phyloP scores from a whole-genome alignment of 768 basidiomycete genomes.

The Thelephora ganbajun region DNA sequence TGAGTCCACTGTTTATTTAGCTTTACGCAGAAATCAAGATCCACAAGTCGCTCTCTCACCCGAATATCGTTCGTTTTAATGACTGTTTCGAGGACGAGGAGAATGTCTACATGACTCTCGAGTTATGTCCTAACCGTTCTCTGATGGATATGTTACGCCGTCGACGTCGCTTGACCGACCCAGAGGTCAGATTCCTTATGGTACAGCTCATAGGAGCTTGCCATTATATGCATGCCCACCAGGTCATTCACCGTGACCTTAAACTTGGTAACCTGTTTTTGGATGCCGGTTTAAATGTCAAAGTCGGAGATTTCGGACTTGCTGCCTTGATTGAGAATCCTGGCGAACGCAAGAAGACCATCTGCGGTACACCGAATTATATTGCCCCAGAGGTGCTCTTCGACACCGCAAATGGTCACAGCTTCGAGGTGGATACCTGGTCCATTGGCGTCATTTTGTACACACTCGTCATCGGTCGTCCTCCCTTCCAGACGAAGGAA shows the following conservation, averaged over 20 bases:
- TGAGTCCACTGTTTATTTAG: constrained; percentile 30
- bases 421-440: constrained; percentile 98
- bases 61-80: constrained; percentile 83
- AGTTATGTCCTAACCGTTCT: constrained; percentile 81
- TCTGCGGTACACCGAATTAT: constrained; percentile 97
- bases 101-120: constrained; percentile 96
- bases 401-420: constrained; percentile 91
- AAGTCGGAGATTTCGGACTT: constrained; percentile 94
- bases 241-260: constrained; percentile 95
- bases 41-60: constrained; percentile 79
- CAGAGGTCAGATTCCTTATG: constrained; percentile 86
- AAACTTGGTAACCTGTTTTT: constrained; percentile 94
- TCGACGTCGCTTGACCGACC: constrained; percentile 78
- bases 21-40: constrained; percentile 99
- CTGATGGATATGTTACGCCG: constrained; percentile 85
- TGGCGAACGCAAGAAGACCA: constrained; percentile 97
- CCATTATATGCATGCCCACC: constrained; percentile 93
- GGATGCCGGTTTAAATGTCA: constrained; percentile 84
- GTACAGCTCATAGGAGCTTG: constrained; percentile 92
- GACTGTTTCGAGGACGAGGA: constrained; percentile 94
- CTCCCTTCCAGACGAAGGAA: constrained; percentile 97
- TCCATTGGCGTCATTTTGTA: constrained; percentile 95
- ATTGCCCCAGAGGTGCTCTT: constrained; percentile 97
- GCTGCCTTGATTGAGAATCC: constrained; percentile 94
- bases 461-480: constrained; percentile 86